Evolutionary conservation across 1,284 basidiomycete species (phyloP).

Genomic region (Puccinia horiana): DNA sequence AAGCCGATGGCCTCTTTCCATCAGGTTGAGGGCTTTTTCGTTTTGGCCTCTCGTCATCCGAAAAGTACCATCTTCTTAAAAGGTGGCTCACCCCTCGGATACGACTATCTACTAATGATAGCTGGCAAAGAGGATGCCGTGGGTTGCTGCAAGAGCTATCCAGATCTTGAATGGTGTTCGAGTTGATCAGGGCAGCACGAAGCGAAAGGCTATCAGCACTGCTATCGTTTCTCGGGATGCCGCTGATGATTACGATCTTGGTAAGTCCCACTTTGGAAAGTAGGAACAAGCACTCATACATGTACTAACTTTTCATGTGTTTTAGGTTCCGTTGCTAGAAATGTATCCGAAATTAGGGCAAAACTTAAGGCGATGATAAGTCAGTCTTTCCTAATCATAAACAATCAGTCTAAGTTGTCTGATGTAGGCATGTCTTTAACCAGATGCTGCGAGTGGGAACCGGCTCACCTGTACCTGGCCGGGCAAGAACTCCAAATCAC

Average conservation of each 20-base stretch:
- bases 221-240: no score
- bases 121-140: neutral
- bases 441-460: neutral
- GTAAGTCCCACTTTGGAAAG: neutral
- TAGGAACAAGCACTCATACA: neutral
- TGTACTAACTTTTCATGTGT: neutral
- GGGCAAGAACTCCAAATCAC: neutral
- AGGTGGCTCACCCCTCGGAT: neutral
- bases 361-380: neutral
- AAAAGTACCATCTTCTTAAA: neutral
- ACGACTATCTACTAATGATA: neutral
- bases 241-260: neutral
- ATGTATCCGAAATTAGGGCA: neutral
- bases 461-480: neutral
- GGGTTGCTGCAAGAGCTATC: conserved; percentile 2
- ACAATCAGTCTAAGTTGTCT: no score
- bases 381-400: neutral
- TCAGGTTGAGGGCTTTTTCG: conserved; percentile 10
- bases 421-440: no score
- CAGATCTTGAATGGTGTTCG: neutral
- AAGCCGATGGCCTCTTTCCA: neutral
- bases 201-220: neutral
- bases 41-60: neutral
- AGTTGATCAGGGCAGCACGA: neutral
- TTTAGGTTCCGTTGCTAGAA: neutral